Evolutionary conservation across 2,329 filamentous ascomycete genomes (phyloP).

Genomic region (Spiromastix sp.): DNA sequence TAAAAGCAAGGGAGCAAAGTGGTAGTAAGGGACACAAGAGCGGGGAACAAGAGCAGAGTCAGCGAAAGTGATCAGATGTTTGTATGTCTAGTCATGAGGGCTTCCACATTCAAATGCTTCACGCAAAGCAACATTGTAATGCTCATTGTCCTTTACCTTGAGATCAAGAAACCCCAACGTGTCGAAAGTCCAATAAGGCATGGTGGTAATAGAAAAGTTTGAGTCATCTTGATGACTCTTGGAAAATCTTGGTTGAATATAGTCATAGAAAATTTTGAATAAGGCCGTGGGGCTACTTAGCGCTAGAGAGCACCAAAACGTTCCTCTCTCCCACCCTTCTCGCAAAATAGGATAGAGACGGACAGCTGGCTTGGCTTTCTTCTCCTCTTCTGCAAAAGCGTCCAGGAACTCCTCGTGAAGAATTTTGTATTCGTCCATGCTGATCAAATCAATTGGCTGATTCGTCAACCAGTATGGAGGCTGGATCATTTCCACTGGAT

Average conservation of each 20-base stretch:
- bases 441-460: conserved; percentile 11
- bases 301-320: not conserved
- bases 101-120: conserved; percentile 7
- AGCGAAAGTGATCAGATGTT: not conserved
- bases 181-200: conserved; percentile 14
- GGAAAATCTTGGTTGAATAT: conserved; percentile 10
- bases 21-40: not conserved
- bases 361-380: not conserved
- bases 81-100: not conserved
- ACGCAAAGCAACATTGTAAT: conserved; percentile 12
- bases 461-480: conserved; percentile 21
- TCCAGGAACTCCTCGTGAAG: conserved; percentile 9
- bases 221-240: conserved; percentile 11
- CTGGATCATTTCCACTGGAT: conserved; percentile 19
- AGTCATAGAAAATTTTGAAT: not conserved
- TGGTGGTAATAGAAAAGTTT: conserved; percentile 12
- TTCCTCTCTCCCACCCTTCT: conserved; percentile 11
- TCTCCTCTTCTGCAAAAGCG: conserved; percentile 7
- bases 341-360: conserved; percentile 10
- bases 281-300: not conserved
- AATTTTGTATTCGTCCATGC: conserved; percentile 8
- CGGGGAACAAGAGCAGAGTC: not conserved
- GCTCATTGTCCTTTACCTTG: conserved; percentile 15
- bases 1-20: not conserved
- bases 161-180: conserved; percentile 10